Base-by-base conservation (phyloP, 805 yeast genomes). In the Candida piceae region DNA sequence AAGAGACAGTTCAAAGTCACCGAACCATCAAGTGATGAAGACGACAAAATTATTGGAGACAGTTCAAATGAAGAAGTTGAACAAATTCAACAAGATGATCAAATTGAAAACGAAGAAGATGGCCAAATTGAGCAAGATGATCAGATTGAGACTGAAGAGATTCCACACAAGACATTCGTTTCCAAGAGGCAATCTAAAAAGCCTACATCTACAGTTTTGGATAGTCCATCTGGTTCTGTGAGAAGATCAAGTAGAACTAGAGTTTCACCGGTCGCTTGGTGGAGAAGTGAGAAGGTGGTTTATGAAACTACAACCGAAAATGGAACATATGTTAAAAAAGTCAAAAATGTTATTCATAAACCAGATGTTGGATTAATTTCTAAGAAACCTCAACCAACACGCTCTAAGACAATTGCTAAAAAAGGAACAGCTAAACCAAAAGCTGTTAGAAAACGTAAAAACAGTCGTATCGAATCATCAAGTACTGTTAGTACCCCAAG, bases 271-370 rank as follows among this genome's bases (percentile, higher is more conserved):
- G 62, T 87, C 44, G 89, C 86, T 3, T 84, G 71, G 55, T 87
- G 96, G 96, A 74, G 84, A 55, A 84, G 84, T 51, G 96, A 87
- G 58, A 67, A 77, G 41, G 73, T 83, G 21, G 73, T 84, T 3
- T 87, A 83, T 51, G 64, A 69, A 29, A 49, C 62, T 6, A 57
- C 47, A 15, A 55, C 46, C 13, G 72, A 69, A 38, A 69, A 73
- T 5, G 74, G 74, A 36, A 62, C 68, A 15, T 66, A 74, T 7
- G 70, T 80, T 7, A 77, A 78, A 35, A 74, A 75, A 29, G 70
- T 82, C 18, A 70, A 72, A 36, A 76, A 73, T 44, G 77, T 83
- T 25, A 68, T 78, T 7, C 80, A 77, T 39, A 64, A 69, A 0
- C 67, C 69, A 1, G 72, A 67, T 9, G 32, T 23, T 5, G 22